Base-by-base conservation (phyloP, 352 stramenopile species). In the Achlya hypogyna region DNA sequence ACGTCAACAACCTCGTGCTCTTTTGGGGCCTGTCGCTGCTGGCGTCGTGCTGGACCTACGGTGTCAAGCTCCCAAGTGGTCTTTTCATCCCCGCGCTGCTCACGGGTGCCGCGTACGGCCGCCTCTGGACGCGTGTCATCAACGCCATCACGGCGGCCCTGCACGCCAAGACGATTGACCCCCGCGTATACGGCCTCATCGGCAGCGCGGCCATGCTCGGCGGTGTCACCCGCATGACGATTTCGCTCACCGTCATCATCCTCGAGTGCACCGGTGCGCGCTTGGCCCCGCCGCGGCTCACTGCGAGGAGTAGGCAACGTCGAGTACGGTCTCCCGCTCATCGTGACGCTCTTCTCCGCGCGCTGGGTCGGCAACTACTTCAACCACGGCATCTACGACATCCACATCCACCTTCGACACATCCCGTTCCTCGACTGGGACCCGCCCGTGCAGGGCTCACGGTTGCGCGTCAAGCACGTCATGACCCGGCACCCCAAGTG, bases 371-470 rank as follows among this genome's bases (percentile, higher is more conserved):
- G 97, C 27, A 99, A 99, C 76, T 87, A 98, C 43, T 99, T 99
- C 75, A 99, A 98, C 74, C 94, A 99, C 75, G 96, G 95, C 22
- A 89, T 99, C 49, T 99, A 99, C 80, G 96, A 99, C 74, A 98
- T 98, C 65, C 95, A 99, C 69, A 99, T 99, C 70, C 87, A 98
- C 59, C 75, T 98, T 27, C 97, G 80, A 8, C 81, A 81, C 42
- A 76, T 86, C 16, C 84, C 84, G 25, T 93, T 93, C 63, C 68
- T 93, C 12, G 84, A 93, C 58, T 91, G 81, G 81, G 80, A 88
- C 43, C 81, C 84, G 28, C 78, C 84, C 43, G 56, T 89, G 23
- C 75, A 76, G 25, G 81, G 84, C 8, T 78, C 76, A 0, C 90
- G 87, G 63, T 65, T 93, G 53, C 77, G 84, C 28, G 88, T 89